phyloP scores from a whole-genome alignment of 495 filamentous ascomycete species.

The Penicillium riverlandense region DNA sequence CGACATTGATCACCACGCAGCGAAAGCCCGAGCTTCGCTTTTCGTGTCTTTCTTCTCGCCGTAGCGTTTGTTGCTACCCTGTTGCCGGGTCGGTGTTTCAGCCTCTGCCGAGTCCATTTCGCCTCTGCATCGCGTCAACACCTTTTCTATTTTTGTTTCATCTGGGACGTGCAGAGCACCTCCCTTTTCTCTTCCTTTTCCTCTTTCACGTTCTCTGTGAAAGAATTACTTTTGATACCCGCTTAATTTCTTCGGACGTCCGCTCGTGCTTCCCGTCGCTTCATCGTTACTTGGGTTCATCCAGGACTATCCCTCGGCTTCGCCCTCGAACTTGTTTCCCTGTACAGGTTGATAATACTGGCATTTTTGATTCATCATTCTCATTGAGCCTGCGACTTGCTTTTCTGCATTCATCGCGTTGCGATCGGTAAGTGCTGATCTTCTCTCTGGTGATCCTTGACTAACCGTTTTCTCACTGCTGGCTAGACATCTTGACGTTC shows the following conservation, averaged over 20 bases:
- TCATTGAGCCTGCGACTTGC: constrained; percentile 9
- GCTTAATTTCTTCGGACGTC: constrained; percentile 10
- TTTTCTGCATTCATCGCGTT: not conserved
- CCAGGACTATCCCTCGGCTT: not conserved
- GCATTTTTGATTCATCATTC: constrained; percentile 3
- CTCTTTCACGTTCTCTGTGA: constrained; percentile 7
- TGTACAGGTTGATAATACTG: constrained; percentile 22
- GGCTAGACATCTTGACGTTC: constrained; percentile 12
- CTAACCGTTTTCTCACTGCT: too few relatives aligned
- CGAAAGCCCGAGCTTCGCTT: not conserved
- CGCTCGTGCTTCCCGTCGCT: constrained; percentile 1
- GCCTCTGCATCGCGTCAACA: constrained; percentile 15
- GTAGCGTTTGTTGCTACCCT: constrained; percentile 3
- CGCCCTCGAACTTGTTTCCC: constrained; percentile 1
- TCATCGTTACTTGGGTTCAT: not conserved
- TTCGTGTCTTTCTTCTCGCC: constrained; percentile 7
- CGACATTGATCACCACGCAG: constrained; percentile 4
- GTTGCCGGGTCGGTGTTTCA: constrained; percentile 10
- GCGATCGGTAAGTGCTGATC: too few relatives aligned
- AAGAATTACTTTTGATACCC: constrained; percentile 9
- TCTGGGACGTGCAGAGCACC: constrained; percentile 42
- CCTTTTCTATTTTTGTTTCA: constrained; percentile 13
- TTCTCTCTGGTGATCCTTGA: too few relatives aligned
- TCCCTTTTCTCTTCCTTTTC: constrained; percentile 18
- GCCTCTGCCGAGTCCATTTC: constrained; percentile 3